Conservation (phyloP, 495 filamentous ascomycete species). For the Penicillium macrosclerotiorum region DNA sequence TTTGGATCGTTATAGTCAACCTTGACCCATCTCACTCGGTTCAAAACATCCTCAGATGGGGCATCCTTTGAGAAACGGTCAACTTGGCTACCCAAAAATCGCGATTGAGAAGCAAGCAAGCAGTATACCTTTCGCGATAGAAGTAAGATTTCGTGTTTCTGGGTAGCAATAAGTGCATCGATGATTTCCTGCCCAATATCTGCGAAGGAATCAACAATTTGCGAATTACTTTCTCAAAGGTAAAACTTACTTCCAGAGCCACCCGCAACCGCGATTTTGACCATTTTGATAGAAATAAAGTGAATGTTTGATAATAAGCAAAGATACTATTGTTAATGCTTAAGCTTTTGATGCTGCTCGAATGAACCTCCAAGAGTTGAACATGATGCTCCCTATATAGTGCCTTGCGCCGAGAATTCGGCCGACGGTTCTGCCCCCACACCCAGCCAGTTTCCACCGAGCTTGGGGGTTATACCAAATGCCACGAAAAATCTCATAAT, state of each 20-base stretch:
- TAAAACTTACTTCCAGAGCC: conserved; percentile 46
- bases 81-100: too few species aligned
- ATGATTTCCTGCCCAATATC: conserved; percentile 55
- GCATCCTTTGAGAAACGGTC: conserved; percentile 5
- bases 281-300: too few species aligned
- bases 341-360: too few species aligned
- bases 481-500: too few species aligned
- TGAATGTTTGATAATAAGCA: too few species aligned
- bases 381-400: too few species aligned
- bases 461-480: too few species aligned
- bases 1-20: conserved; percentile 44
- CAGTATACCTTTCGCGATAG: conserved; percentile 42
- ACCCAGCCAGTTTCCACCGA: too few species aligned
- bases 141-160: conserved; percentile 52
- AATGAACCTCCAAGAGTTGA: too few species aligned
- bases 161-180: conserved; percentile 47
- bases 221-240: neutral
- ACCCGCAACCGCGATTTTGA: conserved; percentile 55
- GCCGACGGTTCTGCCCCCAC: too few species aligned
- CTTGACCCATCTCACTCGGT: conserved; percentile 33
- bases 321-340: too few species aligned
- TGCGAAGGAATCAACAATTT: conserved; percentile 19
- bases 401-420: too few species aligned
- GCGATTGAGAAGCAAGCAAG: neutral
- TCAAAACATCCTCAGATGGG: conserved; percentile 1